Evolutionary conservation across 2,329 filamentous ascomycete genomes (phyloP), one percentile per base, ranked within the genome.

Genomic region (Aspergillus udagawae): DNA sequence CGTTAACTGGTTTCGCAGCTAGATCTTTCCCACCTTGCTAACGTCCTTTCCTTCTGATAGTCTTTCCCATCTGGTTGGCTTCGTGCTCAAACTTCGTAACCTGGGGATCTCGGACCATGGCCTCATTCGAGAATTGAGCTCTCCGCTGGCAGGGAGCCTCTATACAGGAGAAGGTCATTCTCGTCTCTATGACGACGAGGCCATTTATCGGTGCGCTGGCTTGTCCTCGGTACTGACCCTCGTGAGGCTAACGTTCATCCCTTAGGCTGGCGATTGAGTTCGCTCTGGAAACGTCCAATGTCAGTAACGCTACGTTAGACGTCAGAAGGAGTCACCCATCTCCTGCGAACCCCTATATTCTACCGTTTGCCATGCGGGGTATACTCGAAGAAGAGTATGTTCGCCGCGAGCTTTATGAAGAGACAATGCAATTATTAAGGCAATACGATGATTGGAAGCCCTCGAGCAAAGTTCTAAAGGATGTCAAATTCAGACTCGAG

Each of bases 361-460:
- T 99, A 14, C 94, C 94, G 0, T 99, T 95, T 87, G 93, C 94
- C 38, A 94, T 99, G 87, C 85, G 94, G 7, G 94, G 94, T 0
- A 77, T 99, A 56, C 77, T 99, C 2, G 94, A 97, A 71, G 94
- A 99, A 72, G 89, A 94, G 20, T 86, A 91, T 67, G 93, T 97
- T 25, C 92, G 89, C 72, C 90, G 85, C 23, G 89, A 95, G 69
- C 77, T 96, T 20, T 85, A 85, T 32, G 76, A 82, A 1, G 94
- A 99, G 75, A 91, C 91, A 6, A 83, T 84, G 59, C 84, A 91
- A 68, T 75, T 99, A 52, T 78, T 99, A n/a, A 81, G 80, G 58
- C 86, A 96, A 73, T 99, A 97, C 73, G 92, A 97, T 71, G 86
- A 90, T 53, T 99, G 94, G 94, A 92, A 89, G 69, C 94, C 94